A percentile compares a stretch with the other conserved stretches of the same genome.
phyloP scores from a whole-genome alignment of 805 yeast genomes.

The Candida maris region DNA sequence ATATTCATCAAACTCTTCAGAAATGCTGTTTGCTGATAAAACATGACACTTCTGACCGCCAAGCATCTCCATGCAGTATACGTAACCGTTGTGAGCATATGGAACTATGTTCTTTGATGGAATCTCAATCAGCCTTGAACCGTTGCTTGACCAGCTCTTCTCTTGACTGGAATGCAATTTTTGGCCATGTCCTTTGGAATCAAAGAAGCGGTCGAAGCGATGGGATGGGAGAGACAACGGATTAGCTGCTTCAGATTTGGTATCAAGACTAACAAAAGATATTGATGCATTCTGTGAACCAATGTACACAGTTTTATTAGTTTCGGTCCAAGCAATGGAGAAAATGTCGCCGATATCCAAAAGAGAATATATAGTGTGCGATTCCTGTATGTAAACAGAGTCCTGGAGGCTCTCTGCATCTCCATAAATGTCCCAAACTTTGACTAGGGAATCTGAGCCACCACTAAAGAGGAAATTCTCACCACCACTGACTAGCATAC shows the following conservation, averaged over 20 bases:
- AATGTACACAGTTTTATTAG: constrained; percentile 59
- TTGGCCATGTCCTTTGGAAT: constrained; percentile 76
- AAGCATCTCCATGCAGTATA: constrained; percentile 59
- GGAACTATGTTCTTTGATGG: constrained; percentile 61
- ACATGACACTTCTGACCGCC: constrained; percentile 18
- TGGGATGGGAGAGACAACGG: constrained; percentile 51
- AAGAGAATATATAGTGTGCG: constrained; percentile 76
- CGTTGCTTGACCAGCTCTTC: constrained; percentile 17
- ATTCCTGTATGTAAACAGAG: constrained; percentile 11
- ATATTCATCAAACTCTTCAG: constrained; percentile 32
- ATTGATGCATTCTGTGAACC: constrained; percentile 94
- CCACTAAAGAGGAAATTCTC: constrained; percentile 73
- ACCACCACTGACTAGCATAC: constrained; percentile 52
- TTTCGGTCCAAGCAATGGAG: constrained; percentile 67
- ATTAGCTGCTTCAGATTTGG: constrained; percentile 22
- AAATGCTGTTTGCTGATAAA: constrained; percentile 22
- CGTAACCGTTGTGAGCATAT: constrained; percentile 91
- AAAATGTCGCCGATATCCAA: constrained; percentile 93
- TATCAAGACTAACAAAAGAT: constrained; percentile 56
- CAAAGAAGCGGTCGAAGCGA: constrained; percentile 82
- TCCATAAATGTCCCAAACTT: constrained; percentile 69
- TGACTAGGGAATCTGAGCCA: constrained; percentile 85
- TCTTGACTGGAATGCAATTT: constrained; percentile 15
- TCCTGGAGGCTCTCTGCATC: constrained; percentile 4
- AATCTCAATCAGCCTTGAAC: constrained; percentile 53